These are phyloP conservation scores for Sphagnum tenellum DNA, from an alignment of 225 moss, liverwort and hornwort genomes.

Conservation along the genomic window DNA sequence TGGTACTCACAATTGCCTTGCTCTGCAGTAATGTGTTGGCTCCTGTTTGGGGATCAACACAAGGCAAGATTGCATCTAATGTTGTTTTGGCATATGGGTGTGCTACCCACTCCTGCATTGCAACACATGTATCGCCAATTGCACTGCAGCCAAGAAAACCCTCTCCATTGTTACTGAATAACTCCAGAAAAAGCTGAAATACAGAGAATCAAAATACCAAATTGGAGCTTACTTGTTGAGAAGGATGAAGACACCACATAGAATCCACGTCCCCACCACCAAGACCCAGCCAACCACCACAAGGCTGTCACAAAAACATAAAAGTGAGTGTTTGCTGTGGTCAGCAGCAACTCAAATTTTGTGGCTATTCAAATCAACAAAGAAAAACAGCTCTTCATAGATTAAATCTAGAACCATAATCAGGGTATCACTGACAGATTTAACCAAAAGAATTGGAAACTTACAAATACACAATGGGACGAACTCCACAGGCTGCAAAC, in stretches of 20 bases:
- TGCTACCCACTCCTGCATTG: constrained; percentile 49
- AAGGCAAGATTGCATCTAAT: constrained; percentile 45
- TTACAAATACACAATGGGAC: constrained; percentile 40
- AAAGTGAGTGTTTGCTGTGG: too few relatives aligned
- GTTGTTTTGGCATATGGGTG: constrained; percentile 36
- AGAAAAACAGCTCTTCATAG: too few relatives aligned
- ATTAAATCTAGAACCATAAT: too few relatives aligned
- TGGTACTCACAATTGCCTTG: constrained; percentile 6
- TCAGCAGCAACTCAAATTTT: too few relatives aligned
- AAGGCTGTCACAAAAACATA: constrained; percentile 19
- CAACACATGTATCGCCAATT: constrained; percentile 50
- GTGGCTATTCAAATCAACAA: too few relatives aligned
- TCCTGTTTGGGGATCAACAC: constrained; percentile 33
- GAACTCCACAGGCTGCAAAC: constrained; percentile 44
- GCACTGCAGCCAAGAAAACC: constrained; percentile 21
- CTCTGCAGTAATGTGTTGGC: constrained; percentile 20
- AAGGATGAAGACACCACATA: constrained; percentile 43
- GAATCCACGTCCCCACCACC: constrained; percentile 52
- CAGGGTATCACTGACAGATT: too few relatives aligned
- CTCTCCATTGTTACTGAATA: too few relatives aligned
- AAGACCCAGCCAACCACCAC: constrained; percentile 51
- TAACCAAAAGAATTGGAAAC: constrained; percentile 3
- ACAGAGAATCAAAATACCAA: too few relatives aligned
- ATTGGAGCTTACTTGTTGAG: constrained; percentile 34
- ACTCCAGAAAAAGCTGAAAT: too few relatives aligned